Evolutionary conservation across 1,284 basidiomycete species (phyloP), one percentile per base, ranked within the genome.

Genomic region (Rhodofomes roseus): DNA sequence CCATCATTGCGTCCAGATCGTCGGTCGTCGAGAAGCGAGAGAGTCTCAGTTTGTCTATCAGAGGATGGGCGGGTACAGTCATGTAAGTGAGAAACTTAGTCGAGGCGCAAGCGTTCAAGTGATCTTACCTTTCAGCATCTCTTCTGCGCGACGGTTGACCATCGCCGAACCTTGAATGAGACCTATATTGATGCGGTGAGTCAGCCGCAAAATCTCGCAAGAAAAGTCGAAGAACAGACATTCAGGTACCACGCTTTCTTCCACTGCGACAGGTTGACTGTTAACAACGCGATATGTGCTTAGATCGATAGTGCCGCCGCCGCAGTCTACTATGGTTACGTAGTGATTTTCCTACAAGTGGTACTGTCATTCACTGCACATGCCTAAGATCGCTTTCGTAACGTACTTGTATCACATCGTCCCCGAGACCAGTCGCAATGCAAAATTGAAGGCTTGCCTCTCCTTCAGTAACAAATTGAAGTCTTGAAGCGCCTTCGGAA

Each of bases 241-340:
- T 57, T 75, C 74, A 0, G 80, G 65, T 14, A 73, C 66, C 0
- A 76, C 70, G 18, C 74, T 70, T 62, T 81, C 79, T 55, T 79
- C 73, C 2, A 79, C 68, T 52, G 57, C 34, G 23, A 68, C 16
- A 1, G 70, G 60, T 1, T 62, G 25, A 16, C 62, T 58, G 0
- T 66, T 62, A 0, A 68, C 61, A 65, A 76, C 59, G 62, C 64
- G 70, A 62, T 84, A 84, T 8, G 81, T 75, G 61, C 81, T 82
- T 46, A 85, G 67, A 56, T 85, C 83, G 7, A 85, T 69, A 0
- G 82, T 85, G 0, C 83, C 83, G 48, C 83, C 82, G 2, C 83
- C 83, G 0, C 81, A 82, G 63, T 85, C 83, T 20, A 86, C 77
- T 23, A 87, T 75, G 22, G 83, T 71, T 3, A 85, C 73, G 0